Evolutionary conservation across 2,329 filamentous ascomycete genomes (phyloP).

Genomic region (Sphaerulina musiva): DNA sequence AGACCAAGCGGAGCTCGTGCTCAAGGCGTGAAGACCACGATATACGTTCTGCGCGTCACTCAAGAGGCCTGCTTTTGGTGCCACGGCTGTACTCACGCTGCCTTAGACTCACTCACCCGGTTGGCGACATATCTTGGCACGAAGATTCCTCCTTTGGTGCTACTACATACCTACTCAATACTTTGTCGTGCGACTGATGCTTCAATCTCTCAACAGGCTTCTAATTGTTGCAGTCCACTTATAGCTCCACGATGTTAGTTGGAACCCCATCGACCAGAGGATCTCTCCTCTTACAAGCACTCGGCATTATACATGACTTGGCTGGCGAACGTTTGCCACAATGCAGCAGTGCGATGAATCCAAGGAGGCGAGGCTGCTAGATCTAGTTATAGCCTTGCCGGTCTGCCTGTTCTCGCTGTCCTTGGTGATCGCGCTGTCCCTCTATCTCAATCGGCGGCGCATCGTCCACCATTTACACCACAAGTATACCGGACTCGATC

Average conservation of each 20-base stretch:
- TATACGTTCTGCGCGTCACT: not conserved
- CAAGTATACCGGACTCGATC: constrained; percentile 1
- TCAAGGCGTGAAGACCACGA: not conserved
- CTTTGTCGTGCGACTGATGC: not conserved
- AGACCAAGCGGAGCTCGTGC: not conserved
- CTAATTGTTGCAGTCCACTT: not conserved
- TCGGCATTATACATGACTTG: not conserved
- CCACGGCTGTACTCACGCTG: too few species aligned
- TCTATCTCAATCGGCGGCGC: constrained; percentile 4
- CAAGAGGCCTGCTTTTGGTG: too few species aligned
- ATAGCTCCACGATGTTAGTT: not conserved
- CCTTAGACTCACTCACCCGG: not conserved
- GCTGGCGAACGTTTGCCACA: not conserved
- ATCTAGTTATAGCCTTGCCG: constrained; percentile 7
- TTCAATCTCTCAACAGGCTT: not conserved
- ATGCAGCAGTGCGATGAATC: not conserved
- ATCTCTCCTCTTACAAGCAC: not conserved
- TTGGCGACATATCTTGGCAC: not conserved
- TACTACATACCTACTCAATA: not conserved
- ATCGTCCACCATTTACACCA: constrained; percentile 7
- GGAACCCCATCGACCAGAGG: too few species aligned
- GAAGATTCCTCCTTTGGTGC: not conserved
- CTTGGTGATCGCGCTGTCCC: not conserved
- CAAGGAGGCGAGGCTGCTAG: not conserved
- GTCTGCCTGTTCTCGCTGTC: not conserved